Base-by-base conservation (phyloP, 179 eudicot species). In the Corrigiola litoralis region DNA sequence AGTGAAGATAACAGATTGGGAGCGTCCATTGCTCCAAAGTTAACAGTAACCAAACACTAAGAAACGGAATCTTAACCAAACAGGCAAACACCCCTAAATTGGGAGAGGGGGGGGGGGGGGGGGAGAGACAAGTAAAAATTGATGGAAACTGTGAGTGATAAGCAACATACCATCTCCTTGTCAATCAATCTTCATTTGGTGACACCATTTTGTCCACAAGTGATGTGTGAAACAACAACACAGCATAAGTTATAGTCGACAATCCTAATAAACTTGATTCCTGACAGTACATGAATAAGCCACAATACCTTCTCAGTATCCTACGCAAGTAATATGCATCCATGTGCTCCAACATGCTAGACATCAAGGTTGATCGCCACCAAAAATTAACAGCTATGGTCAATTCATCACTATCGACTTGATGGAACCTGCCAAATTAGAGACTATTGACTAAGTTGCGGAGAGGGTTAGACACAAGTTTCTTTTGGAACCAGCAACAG, bases 381-480 rank as follows among this genome's bases (percentile, higher is more conserved):
- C 98, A 92, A 66, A 92, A 82, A 73, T 92, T 92, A 50, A 92
- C 85, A 66, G 90, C 98, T 63, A 89, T 79, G 24, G 98, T 89
- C 74, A 92, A 67, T 50, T 79, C 81, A 72, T 83, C 92, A 75
- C 98, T 92, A 72, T 92, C 92, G 61, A 92, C 96, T 72, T 89
- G 98, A 73, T 89, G 98, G 61, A 80, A 84, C 96, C 98, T 92
- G 80, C 27, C 65, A 70, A 18, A 24, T 38, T 20, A 29, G 65
- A 49, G 12, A 48, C 4, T 27, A 45, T 14, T 11, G n/a, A 45
- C 36, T 32, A 2, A n/a, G 31, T 34, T 44, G 45, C 33, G 17
- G 21, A 17, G 16, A 4, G 12, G 27, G 37, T 36, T 42, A 54
- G 9, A 54, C 25, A 54, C 38, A 61, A 41, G 29, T 48, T 53